Evolutionary conservation across 495 filamentous ascomycete species (phyloP), one percentile per base, ranked within the genome.

Genomic region (Penicillium odoratum): DNA sequence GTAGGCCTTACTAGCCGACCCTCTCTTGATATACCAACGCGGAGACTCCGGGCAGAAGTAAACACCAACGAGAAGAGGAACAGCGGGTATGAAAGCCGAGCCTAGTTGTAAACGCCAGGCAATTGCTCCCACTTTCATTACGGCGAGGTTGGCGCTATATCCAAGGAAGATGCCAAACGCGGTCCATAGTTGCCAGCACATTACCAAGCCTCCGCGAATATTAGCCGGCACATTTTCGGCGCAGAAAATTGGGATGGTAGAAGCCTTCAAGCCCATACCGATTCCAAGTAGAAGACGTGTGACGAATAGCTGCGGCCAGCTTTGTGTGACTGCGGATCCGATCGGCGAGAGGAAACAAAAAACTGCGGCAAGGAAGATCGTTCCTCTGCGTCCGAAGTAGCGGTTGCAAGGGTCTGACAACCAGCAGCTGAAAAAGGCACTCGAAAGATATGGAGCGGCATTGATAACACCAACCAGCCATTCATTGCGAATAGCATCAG

Each of bases 21-120:
- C 75, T 50, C 86, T 83, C 61, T 85, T 85, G 61, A 89, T 83
- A 55, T 78, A 80, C 87, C 86, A 89, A 46, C 86, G 81, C 28
- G 88, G 87, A 7, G 86, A 89, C 68, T 91, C 88, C 3, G 82
- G 83, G 58, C 85, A 88, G 61, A 88, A 81, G 33, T 75, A 86
- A 54, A 90, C 83, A 29, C 84, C 82, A 50, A 85, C 44, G 8
- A 83, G 55, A 7, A 91, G 75, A n/a, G 86, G 85, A 31, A 91
- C 60, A 13, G 88, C 85, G 9, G 88, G 88, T 50, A 91, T 83
- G 66, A 89, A 88, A 5, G 85, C 83, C 16, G 85, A 86, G 4
- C 81, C 86, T 34, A 88, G 61, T 65, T 89, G 86, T n/a, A 87
- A 69, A 52, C 86, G 72, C 86, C 86, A 89, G 36, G 85, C 75